Base-by-base conservation (phyloP, 257 asterid species). In the Rauvolfia tetraphylla region DNA sequence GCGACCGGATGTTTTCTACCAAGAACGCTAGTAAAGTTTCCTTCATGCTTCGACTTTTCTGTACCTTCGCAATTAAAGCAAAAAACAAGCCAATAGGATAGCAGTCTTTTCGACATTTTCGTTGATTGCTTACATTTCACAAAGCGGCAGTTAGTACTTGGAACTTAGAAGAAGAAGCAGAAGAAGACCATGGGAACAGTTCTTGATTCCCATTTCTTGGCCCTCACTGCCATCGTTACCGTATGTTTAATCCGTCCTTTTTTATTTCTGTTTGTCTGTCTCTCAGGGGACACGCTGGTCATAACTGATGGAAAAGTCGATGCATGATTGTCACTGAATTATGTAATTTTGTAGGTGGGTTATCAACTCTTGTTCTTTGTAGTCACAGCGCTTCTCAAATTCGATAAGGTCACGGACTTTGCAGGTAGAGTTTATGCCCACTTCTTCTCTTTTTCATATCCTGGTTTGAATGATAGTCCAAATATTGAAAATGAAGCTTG, bases 381-480 rank as follows among this genome's bases (percentile, higher is more conserved):
- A 65, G 86, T 95, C 86, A 93, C 99, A 29, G 98, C 98, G 39
- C 93, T 95, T 75, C 84, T 95, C 49, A 89, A 79, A 82, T 85
- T 95, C 78, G 99, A 95, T 85, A 95, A 95, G 84, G 91, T 95
- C 80, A 95, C 99, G 17, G 99, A 95, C 84, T 95, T 95, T 81
- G 98, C 99, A 2, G 98, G 99, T 92, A 75, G 17, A 46, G 72
- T 72, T 72, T 22, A 29, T 42, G 38, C 66, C 15, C 62, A 2
- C 27, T 51, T 59, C 27, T 59, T 66, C 41, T 0, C 7, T 12
- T 3, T 70, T 71, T 36, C 25, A 8, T 23, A 25, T 18, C 61
- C 61, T 46, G 5, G 15, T 33, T 53, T 44, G 39, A 53, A 71
- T 25, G 23, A 36, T 54, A 14, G 41, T 51, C 13, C 25, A 1